A percentile compares a stretch with the other conserved stretches of the same genome.
phyloP scores from a whole-genome alignment of 2,329 filamentous ascomycete genomes.

The Coniochaeta sp. region DNA sequence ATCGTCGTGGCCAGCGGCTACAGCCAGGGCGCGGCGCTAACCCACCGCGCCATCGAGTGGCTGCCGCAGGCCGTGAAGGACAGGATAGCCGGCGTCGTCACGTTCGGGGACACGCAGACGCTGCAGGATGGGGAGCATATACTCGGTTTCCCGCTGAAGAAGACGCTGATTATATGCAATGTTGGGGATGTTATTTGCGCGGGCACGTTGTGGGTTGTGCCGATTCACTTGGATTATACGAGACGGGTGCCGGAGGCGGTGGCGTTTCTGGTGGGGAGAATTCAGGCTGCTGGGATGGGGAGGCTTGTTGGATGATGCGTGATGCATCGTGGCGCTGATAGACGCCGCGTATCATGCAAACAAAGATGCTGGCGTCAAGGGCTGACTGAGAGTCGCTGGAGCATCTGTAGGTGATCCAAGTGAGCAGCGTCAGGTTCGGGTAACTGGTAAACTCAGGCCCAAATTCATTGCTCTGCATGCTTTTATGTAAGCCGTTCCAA shows the following conservation, averaged over 20 bases:
- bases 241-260: slow-evolving; percentile 7
- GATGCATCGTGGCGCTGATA: background rate
- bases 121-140: slow-evolving; percentile 8
- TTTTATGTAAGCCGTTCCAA: background rate
- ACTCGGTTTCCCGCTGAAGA: slow-evolving; percentile 2
- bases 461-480: no score
- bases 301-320: background rate
- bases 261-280: slow-evolving; percentile 4
- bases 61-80: slow-evolving; percentile 10
- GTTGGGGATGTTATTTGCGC: slow-evolving; percentile 7
- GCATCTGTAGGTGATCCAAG: no score
- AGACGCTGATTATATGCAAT: slow-evolving; percentile 10
- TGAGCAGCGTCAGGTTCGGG: no score
- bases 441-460: no score
- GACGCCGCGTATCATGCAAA: background rate
- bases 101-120: slow-evolving; percentile 22
- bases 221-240: slow-evolving; percentile 6
- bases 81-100: slow-evolving; percentile 19
- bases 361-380: no score
- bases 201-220: slow-evolving; percentile 5
- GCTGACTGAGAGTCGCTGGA: no score
- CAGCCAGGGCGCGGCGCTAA: slow-evolving; percentile 24
- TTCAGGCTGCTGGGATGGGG: background rate
- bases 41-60: slow-evolving; percentile 19
- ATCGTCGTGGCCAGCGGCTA: slow-evolving; percentile 8